Base-by-base conservation (phyloP, 2,329 filamentous ascomycete species). In the Fusarium ambrosium region DNA sequence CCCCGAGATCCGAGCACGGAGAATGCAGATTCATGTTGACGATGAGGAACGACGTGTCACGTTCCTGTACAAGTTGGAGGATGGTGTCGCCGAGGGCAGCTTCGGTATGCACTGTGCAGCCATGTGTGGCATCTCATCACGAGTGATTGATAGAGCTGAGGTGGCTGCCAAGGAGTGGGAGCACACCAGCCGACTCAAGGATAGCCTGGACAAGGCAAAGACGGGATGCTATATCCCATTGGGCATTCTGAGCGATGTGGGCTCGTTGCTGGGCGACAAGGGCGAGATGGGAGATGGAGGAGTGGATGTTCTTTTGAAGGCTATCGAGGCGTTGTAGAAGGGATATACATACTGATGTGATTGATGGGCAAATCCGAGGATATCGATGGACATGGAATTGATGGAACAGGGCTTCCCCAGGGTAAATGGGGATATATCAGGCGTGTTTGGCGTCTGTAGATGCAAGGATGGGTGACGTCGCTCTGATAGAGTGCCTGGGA, bases 61-160 rank as follows among this genome's bases (percentile, higher is more conserved):
- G 0, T 99, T 99, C 85, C 82, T 99, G 65, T 99, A 99, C 86
- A 95, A 94, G 79, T 89, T 99, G 0, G 97, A 98, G 83, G 90
- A 94, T 16, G 97, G 97, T 2, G 95, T 98, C 11, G 97, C 97
- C 0, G 95, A 98, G 83, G 97, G 97, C 18, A 97, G 94, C 80
- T 99, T 98, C 80, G 97, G 97, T 78, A 99, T 99, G 97, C 97
- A 99, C 83, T 99, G 97, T 81, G 97, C 97, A 1, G 93, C 95
- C 70, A 99, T 99, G 97, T 99, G 97, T 79, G 97, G 97, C 1
- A 98, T 99, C 73, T 91, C 95, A 0, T 87, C 87, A 53, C 92
- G 92, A 65, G 92, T 99, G 18, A 95, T 99, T 71, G 92, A 95
- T 80, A 87, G 93, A 24, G 97, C 97, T 0, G 97, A 99, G 83